phyloP scores from a whole-genome alignment of 768 basidiomycete genomes.

The Antrodiella citrinella region DNA sequence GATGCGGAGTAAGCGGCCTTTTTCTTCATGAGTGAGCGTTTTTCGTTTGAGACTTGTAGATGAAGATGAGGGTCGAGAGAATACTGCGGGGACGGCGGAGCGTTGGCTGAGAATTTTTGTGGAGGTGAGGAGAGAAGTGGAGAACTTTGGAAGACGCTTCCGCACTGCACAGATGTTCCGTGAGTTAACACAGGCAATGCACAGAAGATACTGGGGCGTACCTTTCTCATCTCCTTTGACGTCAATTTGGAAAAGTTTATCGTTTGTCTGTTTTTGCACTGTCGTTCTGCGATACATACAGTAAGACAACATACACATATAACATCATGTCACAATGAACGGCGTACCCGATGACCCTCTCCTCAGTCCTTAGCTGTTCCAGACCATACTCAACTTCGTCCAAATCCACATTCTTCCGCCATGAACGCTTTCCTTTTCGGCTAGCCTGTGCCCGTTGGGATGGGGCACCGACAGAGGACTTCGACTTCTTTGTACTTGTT shows the following conservation, averaged over 20 bases:
- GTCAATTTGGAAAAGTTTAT: slow-evolving; percentile 77
- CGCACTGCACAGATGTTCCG: slow-evolving; percentile 47
- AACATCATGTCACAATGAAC: too few species aligned
- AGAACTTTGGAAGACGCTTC: slow-evolving; percentile 46
- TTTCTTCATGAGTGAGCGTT: slow-evolving; percentile 56
- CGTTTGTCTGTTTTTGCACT: slow-evolving; percentile 59
- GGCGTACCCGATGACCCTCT: slow-evolving; percentile 68
- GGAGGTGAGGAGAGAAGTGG: slow-evolving; percentile 49
- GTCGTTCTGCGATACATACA: slow-evolving; percentile 35
- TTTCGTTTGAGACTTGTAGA: slow-evolving; percentile 33
- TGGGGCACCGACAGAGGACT: slow-evolving; percentile 39
- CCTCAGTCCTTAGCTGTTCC: slow-evolving; percentile 74
- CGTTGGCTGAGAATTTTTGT: slow-evolving; percentile 77
- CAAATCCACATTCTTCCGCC: slow-evolving; percentile 91
- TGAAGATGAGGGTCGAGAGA: slow-evolving; percentile 40
- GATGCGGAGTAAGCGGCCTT: slow-evolving; percentile 68
- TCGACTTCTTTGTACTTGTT: slow-evolving; percentile 2
- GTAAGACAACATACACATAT: neutral
- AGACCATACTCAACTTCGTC: slow-evolving; percentile 68
- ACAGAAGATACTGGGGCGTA: slow-evolving; percentile 21
- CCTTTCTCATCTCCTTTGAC: slow-evolving; percentile 69
- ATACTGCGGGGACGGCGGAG: slow-evolving; percentile 80
- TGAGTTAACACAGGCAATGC: too few species aligned
- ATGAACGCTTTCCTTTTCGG: slow-evolving; percentile 86
- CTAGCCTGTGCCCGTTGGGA: slow-evolving; percentile 62